Conservation (phyloP, 176 grass and related monocot genomes). For the Cenchrus purpureus region DNA sequence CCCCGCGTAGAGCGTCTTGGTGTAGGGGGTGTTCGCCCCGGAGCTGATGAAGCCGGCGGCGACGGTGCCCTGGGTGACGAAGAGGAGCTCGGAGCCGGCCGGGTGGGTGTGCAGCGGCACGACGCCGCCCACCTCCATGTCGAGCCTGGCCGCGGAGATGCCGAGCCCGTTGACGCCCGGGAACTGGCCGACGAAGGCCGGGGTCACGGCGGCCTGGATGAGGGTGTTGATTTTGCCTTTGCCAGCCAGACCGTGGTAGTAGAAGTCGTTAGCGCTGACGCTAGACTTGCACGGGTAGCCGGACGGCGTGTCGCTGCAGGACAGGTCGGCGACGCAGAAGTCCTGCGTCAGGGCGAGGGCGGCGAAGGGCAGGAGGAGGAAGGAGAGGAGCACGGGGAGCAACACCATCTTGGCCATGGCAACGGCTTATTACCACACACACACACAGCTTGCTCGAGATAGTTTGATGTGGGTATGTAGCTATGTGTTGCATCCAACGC, state of each 20-base stretch:
- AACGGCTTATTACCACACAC: background rate
- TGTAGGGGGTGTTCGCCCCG: slow-evolving; percentile 51
- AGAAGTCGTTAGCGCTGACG: slow-evolving; percentile 59
- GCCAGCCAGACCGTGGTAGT: slow-evolving; percentile 51
- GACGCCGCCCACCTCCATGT: slow-evolving; percentile 63
- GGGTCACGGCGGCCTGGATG: slow-evolving; percentile 64
- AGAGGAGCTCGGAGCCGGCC: slow-evolving; percentile 63
- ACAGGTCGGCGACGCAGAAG: slow-evolving; percentile 74
- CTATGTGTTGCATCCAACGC: background rate
- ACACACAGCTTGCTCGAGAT: background rate
- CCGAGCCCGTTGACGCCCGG: slow-evolving; percentile 79
- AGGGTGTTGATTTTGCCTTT: slow-evolving; percentile 54
- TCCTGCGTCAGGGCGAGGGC: slow-evolving; percentile 57
- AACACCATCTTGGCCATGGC: slow-evolving; percentile 52
- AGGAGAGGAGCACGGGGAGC: slow-evolving; percentile 45
- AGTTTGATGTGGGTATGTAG: background rate
- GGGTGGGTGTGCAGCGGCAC: slow-evolving; percentile 80
- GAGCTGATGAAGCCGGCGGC: slow-evolving; percentile 68
- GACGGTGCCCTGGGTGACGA: slow-evolving; percentile 56
- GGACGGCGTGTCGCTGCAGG: slow-evolving; percentile 55
- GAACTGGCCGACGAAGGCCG: slow-evolving; percentile 77
- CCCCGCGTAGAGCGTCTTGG: slow-evolving; percentile 56
- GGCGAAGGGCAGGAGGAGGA: slow-evolving; percentile 42
- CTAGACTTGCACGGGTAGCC: slow-evolving; percentile 68
- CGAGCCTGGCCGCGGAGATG: slow-evolving; percentile 71